These are phyloP conservation scores for Lentinula raphanica DNA, from an alignment of 768 basidiomycete species.

Conservation along the genomic window DNA sequence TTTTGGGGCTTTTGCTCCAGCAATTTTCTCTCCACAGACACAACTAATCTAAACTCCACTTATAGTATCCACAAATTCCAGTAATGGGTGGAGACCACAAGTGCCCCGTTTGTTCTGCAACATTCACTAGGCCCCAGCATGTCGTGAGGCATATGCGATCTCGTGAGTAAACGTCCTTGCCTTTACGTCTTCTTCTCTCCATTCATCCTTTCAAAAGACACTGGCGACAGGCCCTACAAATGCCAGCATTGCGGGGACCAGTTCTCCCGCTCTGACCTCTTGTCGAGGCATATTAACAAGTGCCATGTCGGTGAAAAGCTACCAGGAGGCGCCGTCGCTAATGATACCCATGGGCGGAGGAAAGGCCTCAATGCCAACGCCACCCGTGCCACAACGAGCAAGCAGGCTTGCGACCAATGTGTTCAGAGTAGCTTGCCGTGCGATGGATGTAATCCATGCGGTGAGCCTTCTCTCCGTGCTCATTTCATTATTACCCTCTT, in stretches of 20 bases:
- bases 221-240: slow-evolving; percentile 86
- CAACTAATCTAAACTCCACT: not conserved
- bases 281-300: slow-evolving; percentile 84
- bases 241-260: slow-evolving; percentile 86
- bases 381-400: slow-evolving; percentile 70
- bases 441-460: slow-evolving; percentile 75
- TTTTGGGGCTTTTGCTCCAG: not conserved
- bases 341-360: slow-evolving; percentile 30
- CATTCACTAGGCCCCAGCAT: slow-evolving; percentile 86
- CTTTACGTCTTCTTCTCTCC: slow-evolving; percentile 5
- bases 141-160: slow-evolving; percentile 88
- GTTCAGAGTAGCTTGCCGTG: slow-evolving; percentile 71
- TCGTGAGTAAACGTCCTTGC: slow-evolving; percentile 48
- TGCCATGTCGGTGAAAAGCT: slow-evolving; percentile 78
- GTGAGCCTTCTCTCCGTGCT: slow-evolving; percentile 37
- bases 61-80: not conserved
- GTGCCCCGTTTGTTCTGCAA: slow-evolving; percentile 82
- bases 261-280: slow-evolving; percentile 74
- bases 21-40: not conserved
- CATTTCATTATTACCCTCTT: not conserved
- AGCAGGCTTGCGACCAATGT: slow-evolving; percentile 84
- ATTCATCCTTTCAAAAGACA: slow-evolving; percentile 55
- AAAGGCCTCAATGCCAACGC: slow-evolving; percentile 58
- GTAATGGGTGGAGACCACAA: slow-evolving; percentile 78
- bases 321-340: slow-evolving; percentile 21